Evolutionary conservation across 345 rosid species (phyloP).

Genomic region (Jatropha curcas): DNA sequence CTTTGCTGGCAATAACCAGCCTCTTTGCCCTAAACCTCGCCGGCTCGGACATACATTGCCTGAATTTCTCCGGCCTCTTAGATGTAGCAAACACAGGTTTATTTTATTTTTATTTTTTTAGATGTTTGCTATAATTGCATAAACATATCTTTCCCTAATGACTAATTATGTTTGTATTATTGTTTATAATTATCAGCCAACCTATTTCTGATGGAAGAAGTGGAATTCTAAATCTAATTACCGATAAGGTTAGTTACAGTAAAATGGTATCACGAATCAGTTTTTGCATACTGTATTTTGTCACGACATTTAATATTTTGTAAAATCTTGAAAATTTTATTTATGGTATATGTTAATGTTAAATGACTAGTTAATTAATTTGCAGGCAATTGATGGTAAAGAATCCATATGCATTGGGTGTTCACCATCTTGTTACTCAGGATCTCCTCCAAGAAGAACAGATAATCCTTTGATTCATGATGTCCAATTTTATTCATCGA

Average conservation of each 20-base stretch:
- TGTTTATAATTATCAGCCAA: constrained; percentile 41
- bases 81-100: constrained; percentile 55
- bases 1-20: constrained; percentile 19
- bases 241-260: constrained; percentile 44
- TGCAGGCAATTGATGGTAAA: constrained; percentile 40
- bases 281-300: no score
- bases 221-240: constrained; percentile 40
- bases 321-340: no score
- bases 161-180: no score
- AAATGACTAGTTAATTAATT: not conserved
- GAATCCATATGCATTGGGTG: constrained; percentile 44
- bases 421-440: constrained; percentile 44
- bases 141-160: not conserved
- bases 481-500: constrained; percentile 59
- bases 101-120: not conserved
- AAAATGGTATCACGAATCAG: no score
- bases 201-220: constrained; percentile 40
- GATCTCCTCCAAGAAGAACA: constrained; percentile 82
- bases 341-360: no score
- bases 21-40: constrained; percentile 77
- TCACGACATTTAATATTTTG: no score
- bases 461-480: constrained; percentile 73
- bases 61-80: constrained; percentile 59
- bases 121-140: no score
- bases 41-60: constrained; percentile 49